phyloP scores from a whole-genome alignment of 805 yeast genomes.

The Ogataea kodamae region DNA sequence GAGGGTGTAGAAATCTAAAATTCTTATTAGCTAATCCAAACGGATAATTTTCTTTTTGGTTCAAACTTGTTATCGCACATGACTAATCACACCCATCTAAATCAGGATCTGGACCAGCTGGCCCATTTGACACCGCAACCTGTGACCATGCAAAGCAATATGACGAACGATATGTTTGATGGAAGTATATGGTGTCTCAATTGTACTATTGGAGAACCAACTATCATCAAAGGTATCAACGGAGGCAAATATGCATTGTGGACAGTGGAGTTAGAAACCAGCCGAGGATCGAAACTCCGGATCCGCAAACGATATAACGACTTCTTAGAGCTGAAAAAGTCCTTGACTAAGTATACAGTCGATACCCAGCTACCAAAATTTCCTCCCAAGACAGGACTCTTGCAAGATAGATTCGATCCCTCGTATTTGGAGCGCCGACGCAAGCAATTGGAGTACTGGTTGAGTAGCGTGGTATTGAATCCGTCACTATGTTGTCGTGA shows the following conservation, averaged over 20 bases:
- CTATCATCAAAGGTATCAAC: slow-evolving; percentile 26
- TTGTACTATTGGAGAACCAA: slow-evolving; percentile 33
- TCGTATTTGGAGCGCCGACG: slow-evolving; percentile 53
- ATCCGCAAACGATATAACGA: slow-evolving; percentile 65
- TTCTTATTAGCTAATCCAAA: too few species aligned
- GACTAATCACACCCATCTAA: slow-evolving; percentile 16
- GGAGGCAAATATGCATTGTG: slow-evolving; percentile 31
- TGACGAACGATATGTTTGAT: slow-evolving; percentile 6
- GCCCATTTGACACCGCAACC: slow-evolving; percentile 38
- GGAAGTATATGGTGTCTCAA: slow-evolving; percentile 28
- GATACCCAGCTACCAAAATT: slow-evolving; percentile 41
- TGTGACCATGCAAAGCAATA: slow-evolving; percentile 36
- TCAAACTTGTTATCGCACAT: slow-evolving; percentile 6
- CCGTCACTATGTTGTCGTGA: slow-evolving; percentile 40
- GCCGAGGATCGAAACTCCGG: slow-evolving; percentile 37
- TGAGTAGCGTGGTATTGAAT: slow-evolving; percentile 51
- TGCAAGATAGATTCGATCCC: slow-evolving; percentile 26
- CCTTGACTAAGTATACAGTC: slow-evolving; percentile 39
- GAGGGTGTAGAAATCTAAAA: too few species aligned
- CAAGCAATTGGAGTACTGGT: slow-evolving; percentile 56
- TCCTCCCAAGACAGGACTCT: slow-evolving; percentile 45
- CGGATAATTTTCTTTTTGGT: slow-evolving; percentile 6
- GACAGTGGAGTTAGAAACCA: slow-evolving; percentile 28
- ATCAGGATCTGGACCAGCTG: slow-evolving; percentile 11
- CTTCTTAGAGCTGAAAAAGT: slow-evolving; percentile 45